Base-by-base conservation (phyloP, 345 rosid species). In the Aquilaria yunnanensis region DNA sequence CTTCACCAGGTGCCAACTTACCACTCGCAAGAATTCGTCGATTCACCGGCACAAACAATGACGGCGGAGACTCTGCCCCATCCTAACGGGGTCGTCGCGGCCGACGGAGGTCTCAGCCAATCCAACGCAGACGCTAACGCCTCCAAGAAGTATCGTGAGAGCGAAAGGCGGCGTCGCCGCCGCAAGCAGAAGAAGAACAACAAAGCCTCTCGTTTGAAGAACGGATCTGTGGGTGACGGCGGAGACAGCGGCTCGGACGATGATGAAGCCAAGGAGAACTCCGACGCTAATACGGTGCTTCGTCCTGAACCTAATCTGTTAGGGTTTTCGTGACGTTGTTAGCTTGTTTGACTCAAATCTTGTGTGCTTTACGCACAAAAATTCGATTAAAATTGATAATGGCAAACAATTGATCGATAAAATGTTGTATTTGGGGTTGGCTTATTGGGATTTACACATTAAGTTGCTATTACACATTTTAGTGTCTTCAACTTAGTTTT, bases 181-280 rank as follows among this genome's bases (percentile, higher is more conserved):
- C 93, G 99, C 71, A 95, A 95, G 87, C 99, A 91, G 83, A 95
- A 95, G 92, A 94, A 95, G 86, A 87, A 73, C 67, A 86, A 80
- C 9, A 58, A 58, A 62, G 73, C 78, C 51, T 67, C 78, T 46
- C 71, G 62, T 58, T 63, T 61, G n/a, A 54, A 41, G 41, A 62
- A 51, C 31, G 65, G 65, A 11, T 10, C 70, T 0, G 68, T 64
- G 3, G 51, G 56, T 51, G 78, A 74, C 23, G 72, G 67, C 11
- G 85, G 69, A 0, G 78, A 65, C 14, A 63, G 69, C 0, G 82
- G 79, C 47, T 74, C 62, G 37, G 83, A 48, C 54, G 83, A 74
- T 49, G 86, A 74, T 10, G 80, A 75, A 6, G 70, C 76, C 4
- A 80, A 83, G 53, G 86, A 88, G 74, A 78, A 78, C 65, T 67